Evolutionary conservation across 2,329 filamentous ascomycete species (phyloP), one percentile per base, ranked within the genome.

Genomic region (Apiospora sp.): DNA sequence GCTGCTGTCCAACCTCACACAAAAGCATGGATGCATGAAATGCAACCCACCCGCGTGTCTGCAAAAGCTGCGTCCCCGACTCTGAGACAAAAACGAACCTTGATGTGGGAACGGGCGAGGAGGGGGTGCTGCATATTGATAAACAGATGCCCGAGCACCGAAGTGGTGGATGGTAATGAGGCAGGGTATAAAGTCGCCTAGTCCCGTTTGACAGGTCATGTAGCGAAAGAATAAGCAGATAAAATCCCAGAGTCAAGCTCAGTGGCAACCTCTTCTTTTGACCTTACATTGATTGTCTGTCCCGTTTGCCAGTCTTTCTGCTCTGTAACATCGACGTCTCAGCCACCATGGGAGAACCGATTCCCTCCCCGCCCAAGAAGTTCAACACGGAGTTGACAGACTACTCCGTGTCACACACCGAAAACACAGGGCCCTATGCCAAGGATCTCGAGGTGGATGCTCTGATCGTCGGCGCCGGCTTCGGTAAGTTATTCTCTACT

Each of bases 401-500:
- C 34, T 85, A 83, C 73, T 83, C 83, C 0, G 71, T 80, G 1
- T 41, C 71, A 0, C 80, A 80, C 19, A 58, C 72, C 5, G 77
- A 78, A 3, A 79, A 79, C 27, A 77, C 78, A 2, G 85, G 85
- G 0, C 83, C 83, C 0, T 86, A 86, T 72, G 81, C 84, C 0
- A 79, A 84, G 4, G 78, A 85, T 43, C 80, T 85, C 6, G 84
- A 87, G 10, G 79, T 87, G 3, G 83, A 87, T 71, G 84, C 81
- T 3, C 77, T 87, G 3, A 78, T 87, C 8, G 83, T 87, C 2
- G 85, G 85, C 10, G 85, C 83, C 27, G 85, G 85, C 7, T 86
- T 86, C 72, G 80, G 83, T 84, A 73, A 74, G 79, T 70, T 12
- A 14, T 22, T 7, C 8, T 58, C 3, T 84, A n/a, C 5, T 1